Base-by-base conservation (phyloP, 371 early-diverging fungal genomes). In the Dinochytrium kinnereticum region DNA sequence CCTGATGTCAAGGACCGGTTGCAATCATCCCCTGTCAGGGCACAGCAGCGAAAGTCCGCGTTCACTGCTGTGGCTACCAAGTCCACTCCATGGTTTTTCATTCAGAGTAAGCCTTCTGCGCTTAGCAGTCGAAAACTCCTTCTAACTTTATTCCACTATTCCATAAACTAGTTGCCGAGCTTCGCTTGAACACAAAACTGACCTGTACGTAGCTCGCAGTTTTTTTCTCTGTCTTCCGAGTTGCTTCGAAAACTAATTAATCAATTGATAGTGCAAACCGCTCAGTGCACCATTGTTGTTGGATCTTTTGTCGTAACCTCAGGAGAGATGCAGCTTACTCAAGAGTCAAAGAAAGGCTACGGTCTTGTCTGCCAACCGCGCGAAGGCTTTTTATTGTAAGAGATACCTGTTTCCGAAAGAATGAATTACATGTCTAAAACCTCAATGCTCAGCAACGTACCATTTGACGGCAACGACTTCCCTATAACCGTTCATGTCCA, bases 381-480 rank as follows among this genome's bases (percentile, higher is more conserved):
- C 21, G 21, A 26, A 10, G 57, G 57, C 30, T 55, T 55, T 55
- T 19, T 55, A 26, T 55, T 55, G 57, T 55, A 55, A 55, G 57
- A 5, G 44, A 13, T 55, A 55, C 7, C 57, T 55, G 5, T 7
- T 13, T 55, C 30, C 26, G 21, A 30, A 10, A 24, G 5, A 55
- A 55, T 30, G 49, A 49, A 49, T 15, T 49, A 49, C 49, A n/a
- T 15, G 49, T 49, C 49, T 49, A 49, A 15, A 13, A 15, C 13
- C 49, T 15, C 49, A 49, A 15, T 15, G 15, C 49, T 30, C 26
- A 55, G 57, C 10, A 26, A 55, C 30, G 57, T 55, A 7, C 26
- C 21, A 7, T 55, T 55, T 26, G 24, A 7, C 57, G 24, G 15
- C 57, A 55, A 55, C 21, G 57, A 55, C 57, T 7, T 55, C 57